These are phyloP conservation scores for Gracilaria vermiculophylla DNA, from an alignment of 23 red algal genomes.

Conservation along the genomic window DNA sequence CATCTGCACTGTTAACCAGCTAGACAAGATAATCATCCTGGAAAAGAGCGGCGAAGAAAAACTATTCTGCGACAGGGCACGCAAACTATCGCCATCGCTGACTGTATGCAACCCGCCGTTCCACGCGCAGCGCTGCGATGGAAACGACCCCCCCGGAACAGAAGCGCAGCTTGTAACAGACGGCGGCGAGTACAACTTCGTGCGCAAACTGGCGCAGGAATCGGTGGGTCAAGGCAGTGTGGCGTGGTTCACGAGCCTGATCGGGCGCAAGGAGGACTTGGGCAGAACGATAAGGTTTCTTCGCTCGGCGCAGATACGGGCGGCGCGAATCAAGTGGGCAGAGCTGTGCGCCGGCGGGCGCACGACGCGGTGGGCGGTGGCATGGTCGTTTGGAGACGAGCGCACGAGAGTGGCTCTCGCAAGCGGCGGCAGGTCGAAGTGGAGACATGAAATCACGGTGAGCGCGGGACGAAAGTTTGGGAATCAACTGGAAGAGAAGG, in stretches of 20 bases:
- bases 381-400: constrained; percentile 50
- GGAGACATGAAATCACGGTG: not conserved
- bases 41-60: not conserved
- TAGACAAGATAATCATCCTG: constrained; percentile 9
- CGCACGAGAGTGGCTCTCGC: not conserved
- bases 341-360: constrained; percentile 36
- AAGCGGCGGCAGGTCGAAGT: not conserved
- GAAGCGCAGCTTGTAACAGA: constrained; percentile 21
- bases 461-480: constrained; percentile 5
- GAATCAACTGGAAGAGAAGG: constrained; percentile 6
- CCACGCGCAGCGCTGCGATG: not conserved
- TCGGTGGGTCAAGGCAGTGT: not conserved
- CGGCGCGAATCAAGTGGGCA: not conserved
- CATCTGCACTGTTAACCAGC: constrained; percentile 6
- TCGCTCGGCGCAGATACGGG: constrained; percentile 8
- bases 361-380: constrained; percentile 60
- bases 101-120: constrained; percentile 65
- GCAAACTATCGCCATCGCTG: not conserved
- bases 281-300: constrained; percentile 2
- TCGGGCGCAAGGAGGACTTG: constrained; percentile 47
- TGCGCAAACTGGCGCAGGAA: constrained; percentile 27
- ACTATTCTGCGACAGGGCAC: not conserved
- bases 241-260: constrained; percentile 43
- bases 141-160: constrained; percentile 7
- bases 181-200: constrained; percentile 40